Evolutionary conservation across 805 yeast species (phyloP), one percentile per base, ranked within the genome.

Genomic region (Pichia nanzhaoensis): DNA sequence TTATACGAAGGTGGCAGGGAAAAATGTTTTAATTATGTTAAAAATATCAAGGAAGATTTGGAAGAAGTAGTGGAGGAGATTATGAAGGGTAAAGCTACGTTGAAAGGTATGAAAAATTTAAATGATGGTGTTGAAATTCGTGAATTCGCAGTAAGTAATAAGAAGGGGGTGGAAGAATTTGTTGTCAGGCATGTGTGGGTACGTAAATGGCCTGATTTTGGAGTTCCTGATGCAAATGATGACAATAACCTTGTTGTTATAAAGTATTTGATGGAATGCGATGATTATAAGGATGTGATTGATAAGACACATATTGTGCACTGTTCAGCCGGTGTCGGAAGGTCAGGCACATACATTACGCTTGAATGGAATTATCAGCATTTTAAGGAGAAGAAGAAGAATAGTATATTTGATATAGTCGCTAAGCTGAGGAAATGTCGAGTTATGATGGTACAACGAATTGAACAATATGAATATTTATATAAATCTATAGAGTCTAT

Each of bases 261-360:
- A 19, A 21, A 41, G 19, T 39, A 13, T 22, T 22, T 39, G 38
- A 10, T 22, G 5, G 22, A 28, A 2, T 6, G 14, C 16, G 16
- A 8, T 30, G 33, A 30, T 30, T 30, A 5, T 13, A 28, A 5
- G 17, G 18, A 16, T 18, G 14, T 28, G 20, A 24, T 31, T 27
- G 22, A 21, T 37, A 33, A 33, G 1, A 61, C 57, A 39, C 46
- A 54, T 4, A 52, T 74, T 27, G 77, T 73, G 6, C 82, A 77
- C 55, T 77, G 82, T 50, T 74, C 80, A 1, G 82, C 82, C 0
- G 82, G 82, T 0, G 78, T 80, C 49, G 82, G 82, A 12, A 64
- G 82, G 51, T 73, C 81, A 0, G 80, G 80, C 7, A 70, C 76
- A 12, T 75, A 66, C 48, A 73, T 75, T 14, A 63, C 76, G 2